Base-by-base conservation (phyloP, 2,329 filamentous ascomycete species). In the Cercospora sp. region DNA sequence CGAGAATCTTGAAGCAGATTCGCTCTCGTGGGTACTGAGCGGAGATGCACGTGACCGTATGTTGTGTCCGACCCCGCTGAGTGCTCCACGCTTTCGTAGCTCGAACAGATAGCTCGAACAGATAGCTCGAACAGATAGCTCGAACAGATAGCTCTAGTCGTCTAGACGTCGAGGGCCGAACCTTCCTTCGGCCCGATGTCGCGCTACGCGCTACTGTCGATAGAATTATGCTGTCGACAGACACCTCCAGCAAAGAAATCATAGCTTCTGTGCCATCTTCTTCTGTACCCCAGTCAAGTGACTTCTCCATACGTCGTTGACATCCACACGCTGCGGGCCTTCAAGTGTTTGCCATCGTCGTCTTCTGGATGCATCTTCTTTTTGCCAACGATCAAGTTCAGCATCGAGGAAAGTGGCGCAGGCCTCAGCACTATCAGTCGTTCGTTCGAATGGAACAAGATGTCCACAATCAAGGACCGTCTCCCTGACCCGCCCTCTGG, bases 401-500 rank as follows among this genome's bases (percentile, higher is more conserved):
- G 71, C 68, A 28, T 60, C 70, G 10, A 79, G 28, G 82, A 83
- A 84, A 16, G 72, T 75, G 13, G 73, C 75, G 28, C 65, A 68
- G 6, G 79, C 77, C n/a, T 86, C 82, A 1, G 92, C 94, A 69
- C 89, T 91, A 74, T 87, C 83, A 2, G 75, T 81, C 0, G 91
- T 91, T 45, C 87, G 86, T 79, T 97, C 93, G 87, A 97, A 91
- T 0, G 94, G 90, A 30, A 97, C 87, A 51, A 97, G 79, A 79
- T 98, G 94, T 0, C 94, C 93, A 5, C 85, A 83, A 0, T 85
- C 85, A 30, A 90, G 80, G 7, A 95, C 79, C 16, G 88, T 82
- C 5, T 91, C 85, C 71, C 89, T 84, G 2, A 97, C 93, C 57
- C 88, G 83, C 0, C 91, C 92, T 12, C 85, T 85, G n/a, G 80